Base-by-base conservation (phyloP, 805 yeast genomes). In the Ogataea pini region DNA sequence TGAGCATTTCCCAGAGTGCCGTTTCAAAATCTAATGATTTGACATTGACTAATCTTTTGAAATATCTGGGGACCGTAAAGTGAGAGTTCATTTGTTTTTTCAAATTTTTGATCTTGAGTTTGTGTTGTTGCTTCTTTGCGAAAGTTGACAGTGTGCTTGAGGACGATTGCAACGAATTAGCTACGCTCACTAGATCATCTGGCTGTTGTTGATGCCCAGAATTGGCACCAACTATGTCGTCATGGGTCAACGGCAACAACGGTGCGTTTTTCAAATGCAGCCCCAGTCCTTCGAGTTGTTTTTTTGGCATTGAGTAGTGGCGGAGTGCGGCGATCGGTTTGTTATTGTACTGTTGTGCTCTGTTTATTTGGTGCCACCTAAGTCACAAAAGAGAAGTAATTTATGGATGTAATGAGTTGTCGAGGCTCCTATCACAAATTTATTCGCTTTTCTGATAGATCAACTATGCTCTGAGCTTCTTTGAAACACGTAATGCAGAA, bases 21-120 rank as follows among this genome's bases (percentile, higher is more conserved):
- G 96, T 87, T 65, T 91, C 97, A 60, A 90, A 87, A 68, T 91
- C 97, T 46, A 90, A 72, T 0, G 96, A 84, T 7, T 84, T 86
- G 1, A 96, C 91, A 56, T 82, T 81, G 53, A 85, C 71, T 33
- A 84, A 64, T 44, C 88, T 65, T 44, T 62, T 64, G 48, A 68
- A 59, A 42, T 65, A 65, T 19, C 60, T 59, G 5, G 71, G 71
- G 5, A 64, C 38, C 10, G 47, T 42, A 29, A 66, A 50, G 28
- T 44, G 43, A 3, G 59, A 51, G 36, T 50, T 44, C 46, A 48
- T 47, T 28, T 56, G 55, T 27, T 51, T 58, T 38, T 50, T 51
- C 22, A 57, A 31, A 39, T 49, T 53, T 37, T 51, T 54, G 29
- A 57, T 47, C 37, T 57, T 58, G n/a, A 55, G 42, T 25, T 54